Evolutionary conservation across 257 asterid genomes (phyloP), one percentile per base, ranked within the genome.

Genomic region (Capsicum rhomboideum): DNA sequence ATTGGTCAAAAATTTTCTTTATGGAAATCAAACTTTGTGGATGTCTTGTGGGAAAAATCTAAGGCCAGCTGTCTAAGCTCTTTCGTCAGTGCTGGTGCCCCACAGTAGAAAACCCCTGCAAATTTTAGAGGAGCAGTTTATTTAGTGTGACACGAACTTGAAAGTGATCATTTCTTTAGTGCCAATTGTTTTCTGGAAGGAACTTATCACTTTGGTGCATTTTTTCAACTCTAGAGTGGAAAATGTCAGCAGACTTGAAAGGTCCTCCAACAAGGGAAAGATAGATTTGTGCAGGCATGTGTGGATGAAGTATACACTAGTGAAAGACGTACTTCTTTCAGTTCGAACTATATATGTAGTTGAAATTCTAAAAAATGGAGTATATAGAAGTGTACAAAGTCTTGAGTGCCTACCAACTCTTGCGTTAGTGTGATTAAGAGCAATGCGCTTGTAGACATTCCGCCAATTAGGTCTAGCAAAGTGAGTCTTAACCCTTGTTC

Each of bases 401-500:
- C 34, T 21, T 2, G 55, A 46, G n/a, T 46, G 85, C 95, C 83
- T 86, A 95, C 98, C 98, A 68, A 95, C 92, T 88, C 86, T 88
- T 59, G 86, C 28, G 13, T 84, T 64, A 14, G 94, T 90, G 87
- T 95, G 98, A 82, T 91, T 91, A 72, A 90, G 87, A 29, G 98
- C 93, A 63, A 95, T 89, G 40, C 93, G 89, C 83, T 92, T 91
- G 92, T 90, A 95, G 66, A 95, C 98, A 2, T 87, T 79, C 14
- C 93, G 87, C 98, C 98, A 95, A 72, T 91, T 92, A 9, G 98
- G 98, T 91, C 90, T 95, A 80, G 97, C 98, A 85, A 95, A 95
- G 86, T 95, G 98, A 3, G 97, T 92, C 90, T 92, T 95, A 49
- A 95, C 98, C 52, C 93, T 85, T 26, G 98, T 93, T 2, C 98